A percentile compares a stretch with the other conserved stretches of the same genome.
Conservation (phyloP, 768 basidiomycete genomes). For the Antrodiella citrinella region DNA sequence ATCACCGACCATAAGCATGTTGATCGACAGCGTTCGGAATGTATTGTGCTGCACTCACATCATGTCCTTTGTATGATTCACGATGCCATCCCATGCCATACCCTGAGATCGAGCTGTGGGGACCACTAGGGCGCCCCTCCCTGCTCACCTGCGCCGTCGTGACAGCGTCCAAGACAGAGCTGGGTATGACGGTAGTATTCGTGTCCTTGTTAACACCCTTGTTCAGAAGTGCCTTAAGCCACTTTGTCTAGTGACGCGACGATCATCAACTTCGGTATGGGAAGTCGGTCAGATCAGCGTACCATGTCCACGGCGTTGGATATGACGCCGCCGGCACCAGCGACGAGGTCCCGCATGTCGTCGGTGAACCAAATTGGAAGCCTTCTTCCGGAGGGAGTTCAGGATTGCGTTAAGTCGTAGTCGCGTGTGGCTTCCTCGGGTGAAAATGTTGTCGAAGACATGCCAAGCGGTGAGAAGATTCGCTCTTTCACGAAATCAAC, state of each 20-base stretch:
- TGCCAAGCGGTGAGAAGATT: constrained; percentile 32
- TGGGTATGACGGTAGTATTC: constrained; percentile 27
- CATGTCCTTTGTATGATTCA: constrained; percentile 30
- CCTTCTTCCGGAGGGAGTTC: constrained; percentile 24
- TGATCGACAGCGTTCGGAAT: not conserved
- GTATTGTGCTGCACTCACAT: constrained; percentile 20
- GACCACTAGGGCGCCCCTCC: constrained; percentile 4
- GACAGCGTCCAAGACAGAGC: constrained; percentile 19
- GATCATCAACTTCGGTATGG: not conserved
- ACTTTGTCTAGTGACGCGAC: constrained; percentile 26
- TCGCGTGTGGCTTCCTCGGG: constrained; percentile 22
- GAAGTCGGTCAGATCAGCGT: constrained; percentile 6
- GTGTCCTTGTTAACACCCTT: constrained; percentile 23
- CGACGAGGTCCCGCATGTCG: constrained; percentile 16
- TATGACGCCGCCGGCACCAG: constrained; percentile 37
- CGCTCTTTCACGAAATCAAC: constrained; percentile 33
- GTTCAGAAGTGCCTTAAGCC: constrained; percentile 30
- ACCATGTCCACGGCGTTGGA: constrained; percentile 37
- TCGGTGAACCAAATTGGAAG: constrained; percentile 27
- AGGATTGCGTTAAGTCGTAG: constrained; percentile 27
- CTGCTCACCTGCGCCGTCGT: constrained; percentile 26
- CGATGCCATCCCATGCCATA: constrained; percentile 40
- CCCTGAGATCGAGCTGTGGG: constrained; percentile 22
- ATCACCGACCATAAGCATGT: constrained; percentile 18
- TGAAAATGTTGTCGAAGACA: constrained; percentile 33